Evolutionary conservation across 768 basidiomycete species (phyloP), one percentile per base, ranked within the genome.

Genomic region (Psilocybe subaeruginosa): DNA sequence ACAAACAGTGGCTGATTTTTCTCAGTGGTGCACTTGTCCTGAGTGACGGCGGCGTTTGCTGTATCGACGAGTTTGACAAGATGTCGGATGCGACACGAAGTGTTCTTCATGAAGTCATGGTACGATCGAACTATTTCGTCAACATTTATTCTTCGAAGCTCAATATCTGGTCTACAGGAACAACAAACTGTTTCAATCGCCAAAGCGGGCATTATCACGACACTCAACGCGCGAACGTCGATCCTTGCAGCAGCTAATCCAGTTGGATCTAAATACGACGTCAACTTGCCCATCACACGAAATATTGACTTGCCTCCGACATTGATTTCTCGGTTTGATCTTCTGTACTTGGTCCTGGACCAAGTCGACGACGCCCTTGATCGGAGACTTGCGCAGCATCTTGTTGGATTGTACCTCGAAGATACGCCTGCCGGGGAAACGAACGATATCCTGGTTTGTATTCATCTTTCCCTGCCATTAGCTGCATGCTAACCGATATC

Each of bases 101-200:
- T 71, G 97, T 99, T 8, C 85, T 99, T 48, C 97, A 99, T 75
- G 97, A 99, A 86, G 96, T 97, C 14, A 99, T 99, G 97, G 93
- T 93, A 65, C 55, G 62, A 58, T 12, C 35, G 12, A 30, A 16
- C 3, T 16, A 17, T 11, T 9, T 43, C 23, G 29, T 37, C 23
- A 9, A 1, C 7, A 23, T 17, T 51, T 56, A 7, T 17, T 37
- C 17, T 16, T 23, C 33, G 11, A 43, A 14, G 57, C 8, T 27
- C 3, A 45, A 23, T 53, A 16, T 27, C 47, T 16, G 46, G 45
- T 27, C 51, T 46, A 9, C 63, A 97, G 96, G 96, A 99, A 85
- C 96, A 98, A 88, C 96, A 98, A 88, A 99, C 97, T 0, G 97
- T 98, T 17, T 98, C 96, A 3, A 97, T 99, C 63, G 97, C 97